A percentile compares a stretch with the other conserved stretches of the same genome.
Conservation (phyloP, 805 yeast genomes). For the Candida ponderosae region DNA sequence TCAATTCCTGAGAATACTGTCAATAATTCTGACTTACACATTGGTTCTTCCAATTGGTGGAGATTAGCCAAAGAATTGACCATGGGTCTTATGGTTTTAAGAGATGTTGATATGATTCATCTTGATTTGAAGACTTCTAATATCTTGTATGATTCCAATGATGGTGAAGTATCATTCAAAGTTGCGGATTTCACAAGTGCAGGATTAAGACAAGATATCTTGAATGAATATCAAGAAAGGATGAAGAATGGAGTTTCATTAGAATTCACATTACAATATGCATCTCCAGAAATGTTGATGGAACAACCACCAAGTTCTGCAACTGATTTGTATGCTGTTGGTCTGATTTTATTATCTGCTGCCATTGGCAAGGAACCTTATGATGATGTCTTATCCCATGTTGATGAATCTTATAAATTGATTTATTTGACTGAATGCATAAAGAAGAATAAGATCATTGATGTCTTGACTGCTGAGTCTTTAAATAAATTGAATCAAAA, state of each 20-base stretch:
- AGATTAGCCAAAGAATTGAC: slow-evolving; percentile 20
- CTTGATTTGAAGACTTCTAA: slow-evolving; percentile 43
- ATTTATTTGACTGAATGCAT: slow-evolving; percentile 25
- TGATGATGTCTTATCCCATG: slow-evolving; percentile 4
- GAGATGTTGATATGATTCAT: slow-evolving; percentile 28
- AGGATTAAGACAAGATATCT: slow-evolving; percentile 12
- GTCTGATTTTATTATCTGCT: slow-evolving; percentile 35
- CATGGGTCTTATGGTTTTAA: slow-evolving; percentile 18
- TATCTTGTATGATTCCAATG: slow-evolving; percentile 22
- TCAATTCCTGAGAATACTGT: neutral
- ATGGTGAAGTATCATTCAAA: slow-evolving; percentile 20
- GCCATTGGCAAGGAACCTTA: slow-evolving; percentile 42
- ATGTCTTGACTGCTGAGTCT: slow-evolving; percentile 21
- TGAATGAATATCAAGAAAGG: slow-evolving; percentile 6
- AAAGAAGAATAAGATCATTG: slow-evolving; percentile 24
- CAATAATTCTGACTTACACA: slow-evolving; percentile 7
- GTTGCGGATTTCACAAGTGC: slow-evolving; percentile 44
- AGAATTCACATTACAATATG: slow-evolving; percentile 27
- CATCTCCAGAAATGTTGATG: slow-evolving; percentile 38
- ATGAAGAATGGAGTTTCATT: slow-evolving; percentile 19
- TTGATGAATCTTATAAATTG: slow-evolving; percentile 14
- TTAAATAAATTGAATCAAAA: slow-evolving; percentile 15
- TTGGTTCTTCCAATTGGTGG: slow-evolving; percentile 25
- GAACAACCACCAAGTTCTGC: slow-evolving; percentile 21
- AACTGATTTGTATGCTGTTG: slow-evolving; percentile 41